Percentiles rank a stretch among this genome's conserved stretches.
phyloP scores from a whole-genome alignment of 257 asterid species.

The Forsythia suspensa region DNA sequence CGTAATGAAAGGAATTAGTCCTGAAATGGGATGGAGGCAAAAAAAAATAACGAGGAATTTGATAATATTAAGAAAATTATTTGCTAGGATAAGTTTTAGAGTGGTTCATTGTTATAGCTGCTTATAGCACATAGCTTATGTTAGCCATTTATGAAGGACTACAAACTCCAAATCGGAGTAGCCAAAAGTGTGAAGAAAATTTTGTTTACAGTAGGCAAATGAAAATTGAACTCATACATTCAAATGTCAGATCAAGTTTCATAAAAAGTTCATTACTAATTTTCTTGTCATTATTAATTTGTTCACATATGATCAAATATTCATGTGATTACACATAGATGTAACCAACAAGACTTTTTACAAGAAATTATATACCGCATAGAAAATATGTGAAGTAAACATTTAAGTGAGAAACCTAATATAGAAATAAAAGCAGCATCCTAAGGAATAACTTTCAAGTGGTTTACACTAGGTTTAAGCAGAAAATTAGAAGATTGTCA shows the following conservation, averaged over 20 bases:
- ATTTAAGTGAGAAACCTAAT: too few species aligned
- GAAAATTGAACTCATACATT: background rate
- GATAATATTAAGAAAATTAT: too few species aligned
- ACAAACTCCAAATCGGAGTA: background rate
- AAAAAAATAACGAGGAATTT: too few species aligned
- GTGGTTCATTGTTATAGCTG: background rate
- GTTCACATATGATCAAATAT: too few species aligned
- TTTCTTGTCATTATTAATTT: background rate
- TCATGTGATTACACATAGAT: too few species aligned
- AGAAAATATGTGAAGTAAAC: background rate
- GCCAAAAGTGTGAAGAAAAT: background rate
- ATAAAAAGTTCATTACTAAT: background rate
- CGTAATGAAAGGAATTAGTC: too few species aligned
- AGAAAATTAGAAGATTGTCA: background rate
- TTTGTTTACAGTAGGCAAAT: background rate
- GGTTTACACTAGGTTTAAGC: background rate
- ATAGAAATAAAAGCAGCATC: too few species aligned
- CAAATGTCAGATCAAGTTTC: background rate
- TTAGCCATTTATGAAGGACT: background rate
- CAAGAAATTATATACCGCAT: background rate
- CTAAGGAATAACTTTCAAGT: background rate
- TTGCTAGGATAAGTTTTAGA: background rate
- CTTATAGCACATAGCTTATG: background rate
- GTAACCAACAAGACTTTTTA: background rate
- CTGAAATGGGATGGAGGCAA: too few species aligned